Base-by-base conservation (phyloP, 2,329 filamentous ascomycete species). In the Trichophyton rubrum region DNA sequence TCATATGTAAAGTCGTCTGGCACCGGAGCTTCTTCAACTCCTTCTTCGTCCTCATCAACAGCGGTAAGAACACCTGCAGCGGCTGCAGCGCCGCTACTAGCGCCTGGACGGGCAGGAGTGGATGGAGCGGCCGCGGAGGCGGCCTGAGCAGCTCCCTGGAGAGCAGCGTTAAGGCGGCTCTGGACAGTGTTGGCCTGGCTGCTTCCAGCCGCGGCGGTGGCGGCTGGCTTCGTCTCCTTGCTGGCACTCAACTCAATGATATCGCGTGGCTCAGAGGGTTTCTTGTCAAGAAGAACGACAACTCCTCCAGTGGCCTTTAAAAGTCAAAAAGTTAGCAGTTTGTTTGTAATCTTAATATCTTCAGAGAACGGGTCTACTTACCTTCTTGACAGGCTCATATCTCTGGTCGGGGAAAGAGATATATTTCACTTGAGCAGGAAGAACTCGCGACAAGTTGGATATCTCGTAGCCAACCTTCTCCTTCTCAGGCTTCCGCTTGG, bases 381-480 rank as follows among this genome's bases (percentile, higher is more conserved):
- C 89, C 84, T 95, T 86, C 78, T 89, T 89, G 64, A 97, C 91
- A 40, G 93, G 92, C 80, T 88, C 89, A 76, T 96, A 99, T 67
- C 95, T 86, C 53, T 89, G 88, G 64, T 89, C 83, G 56, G 89
- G 85, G 80, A 99, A 96, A 74, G 85, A 95, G 70, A 99, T 89
- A 74, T 92, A 96, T 79, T 95, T 96, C 70, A 97, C 83, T 77
- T 99, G 93, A 55, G 85, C 84, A 0, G 91, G 93, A 56, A 99
- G 83, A 40, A 99, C 90, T 68, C 93, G 84, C 60, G 88, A 95
- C 90, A 99, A 95, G 79, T 99, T 99, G 71, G 93, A 89, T 64
- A 99, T 82, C 65, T 96, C 90, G 72, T 93, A 96, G 67, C 93
- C 93, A 62, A 95, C 83, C 82, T 96, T 97, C 78, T 99, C 93